These are phyloP conservation scores for Populus ilicifolia DNA, from an alignment of 345 rosid species.

Conservation along the genomic window DNA sequence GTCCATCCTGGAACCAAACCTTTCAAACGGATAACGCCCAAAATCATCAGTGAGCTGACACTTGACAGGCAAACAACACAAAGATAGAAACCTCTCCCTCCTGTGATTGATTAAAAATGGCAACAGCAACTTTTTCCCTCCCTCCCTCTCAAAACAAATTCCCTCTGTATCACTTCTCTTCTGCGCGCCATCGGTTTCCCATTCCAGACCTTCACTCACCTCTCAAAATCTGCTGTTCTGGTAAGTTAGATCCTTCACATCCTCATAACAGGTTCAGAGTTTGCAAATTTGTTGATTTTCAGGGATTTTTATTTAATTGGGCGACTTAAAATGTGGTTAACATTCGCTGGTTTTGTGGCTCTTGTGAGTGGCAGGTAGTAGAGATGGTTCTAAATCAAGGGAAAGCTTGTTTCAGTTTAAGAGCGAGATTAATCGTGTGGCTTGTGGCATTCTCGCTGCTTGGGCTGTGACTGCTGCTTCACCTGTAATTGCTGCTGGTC, in stretches of 20 bases:
- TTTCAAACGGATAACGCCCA: no score
- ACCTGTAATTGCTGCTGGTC: conserved; percentile 76
- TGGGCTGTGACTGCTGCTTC: conserved; percentile 61
- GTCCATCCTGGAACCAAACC: no score
- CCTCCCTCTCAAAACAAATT: conserved; percentile 28
- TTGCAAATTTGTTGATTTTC: background rate
- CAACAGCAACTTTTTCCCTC: conserved; percentile 29
- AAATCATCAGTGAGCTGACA: background rate
- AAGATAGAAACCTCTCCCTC: background rate
- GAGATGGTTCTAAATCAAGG: conserved; percentile 20
- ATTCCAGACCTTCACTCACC: conserved; percentile 25
- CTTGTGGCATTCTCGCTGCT: conserved; percentile 72
- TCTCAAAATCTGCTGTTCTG: conserved; percentile 43
- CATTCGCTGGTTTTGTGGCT: background rate
- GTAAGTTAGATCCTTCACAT: conserved; percentile 19
- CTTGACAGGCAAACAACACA: background rate
- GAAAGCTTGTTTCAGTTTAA: conserved; percentile 27
- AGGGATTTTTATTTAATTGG: background rate
- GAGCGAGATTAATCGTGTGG: conserved; percentile 53
- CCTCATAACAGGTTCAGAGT: background rate
- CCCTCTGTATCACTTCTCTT: conserved; percentile 15
- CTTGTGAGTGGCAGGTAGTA: conserved; percentile 30
- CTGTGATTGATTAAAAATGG: conserved; percentile 33
- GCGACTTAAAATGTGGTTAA: conserved; percentile 2
- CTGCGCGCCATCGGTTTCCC: conserved; percentile 17